phyloP scores from a whole-genome alignment of 257 asterid genomes.

The Solanum dulcamara region DNA sequence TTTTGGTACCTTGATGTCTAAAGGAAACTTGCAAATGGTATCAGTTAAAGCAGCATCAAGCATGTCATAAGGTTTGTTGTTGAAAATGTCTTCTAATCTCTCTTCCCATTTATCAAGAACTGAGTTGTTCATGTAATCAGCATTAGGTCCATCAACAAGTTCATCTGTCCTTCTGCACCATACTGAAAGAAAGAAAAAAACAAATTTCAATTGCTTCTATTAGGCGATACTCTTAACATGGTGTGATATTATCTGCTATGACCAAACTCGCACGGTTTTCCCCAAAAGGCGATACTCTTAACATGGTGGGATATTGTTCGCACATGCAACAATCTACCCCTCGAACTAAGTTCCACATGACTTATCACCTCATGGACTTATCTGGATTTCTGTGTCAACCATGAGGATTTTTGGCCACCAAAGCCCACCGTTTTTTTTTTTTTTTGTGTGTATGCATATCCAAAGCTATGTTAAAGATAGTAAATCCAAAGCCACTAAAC shows the following conservation, averaged over 20 bases:
- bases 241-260: not conserved
- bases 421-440: too few relatives aligned
- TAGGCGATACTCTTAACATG: not conserved
- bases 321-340: too few relatives aligned
- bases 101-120: conserved; percentile 79
- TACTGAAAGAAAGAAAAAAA: conserved; percentile 18
- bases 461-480: not conserved
- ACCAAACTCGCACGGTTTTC: not conserved
- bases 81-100: conserved; percentile 56
- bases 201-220: not conserved
- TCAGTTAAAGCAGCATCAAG: conserved; percentile 78
- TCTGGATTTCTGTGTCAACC: too few relatives aligned
- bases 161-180: conserved; percentile 93
- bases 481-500: too few relatives aligned
- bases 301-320: not conserved
- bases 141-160: conserved; percentile 76
- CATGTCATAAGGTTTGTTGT: conserved; percentile 60
- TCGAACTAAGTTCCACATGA: too few relatives aligned
- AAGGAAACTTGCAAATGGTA: conserved; percentile 53
- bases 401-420: too few relatives aligned
- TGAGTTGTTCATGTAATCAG: conserved; percentile 29
- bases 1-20: conserved; percentile 51
- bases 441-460: too few relatives aligned
- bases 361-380: too few relatives aligned
- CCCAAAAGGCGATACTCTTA: not conserved